Conservation (phyloP, 2,329 filamentous ascomycete species). For the Aspergillus novoparasiticus region DNA sequence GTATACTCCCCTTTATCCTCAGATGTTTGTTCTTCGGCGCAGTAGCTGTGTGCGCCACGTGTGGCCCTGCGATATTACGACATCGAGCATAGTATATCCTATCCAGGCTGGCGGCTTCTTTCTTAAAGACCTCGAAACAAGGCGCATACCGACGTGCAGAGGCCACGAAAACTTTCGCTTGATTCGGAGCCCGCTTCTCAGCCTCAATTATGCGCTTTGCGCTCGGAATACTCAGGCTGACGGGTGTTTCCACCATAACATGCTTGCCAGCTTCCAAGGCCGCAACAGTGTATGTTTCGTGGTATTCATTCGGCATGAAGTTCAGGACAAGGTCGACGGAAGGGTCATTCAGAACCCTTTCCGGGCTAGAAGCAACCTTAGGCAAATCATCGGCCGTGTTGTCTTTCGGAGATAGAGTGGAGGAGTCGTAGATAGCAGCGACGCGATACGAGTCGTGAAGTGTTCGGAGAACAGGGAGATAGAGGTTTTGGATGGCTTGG, state of each 20-base stretch:
- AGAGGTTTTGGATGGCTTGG: conserved; percentile 55
- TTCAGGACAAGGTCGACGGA: conserved; percentile 49
- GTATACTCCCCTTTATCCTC: not conserved
- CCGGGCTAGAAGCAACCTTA: not conserved
- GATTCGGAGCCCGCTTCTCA: conserved; percentile 44
- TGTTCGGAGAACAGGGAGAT: conserved; percentile 55
- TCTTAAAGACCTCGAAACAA: conserved; percentile 55
- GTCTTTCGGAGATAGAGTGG: conserved; percentile 20
- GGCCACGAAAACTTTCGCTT: conserved; percentile 58
- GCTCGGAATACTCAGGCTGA: conserved; percentile 53
- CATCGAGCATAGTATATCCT: conserved; percentile 59
- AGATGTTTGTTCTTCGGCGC: conserved; percentile 8
- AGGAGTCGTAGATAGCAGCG: conserved; percentile 56
- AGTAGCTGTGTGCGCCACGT: conserved; percentile 33
- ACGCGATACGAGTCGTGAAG: conserved; percentile 46
- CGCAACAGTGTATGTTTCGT: conserved; percentile 54
- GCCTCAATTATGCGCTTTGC: conserved; percentile 53
- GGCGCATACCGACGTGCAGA: conserved; percentile 65
- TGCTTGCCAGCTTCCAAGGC: conserved; percentile 59
- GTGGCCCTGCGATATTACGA: conserved; percentile 58
- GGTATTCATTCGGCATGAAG: conserved; percentile 59
- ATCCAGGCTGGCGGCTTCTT: conserved; percentile 55
- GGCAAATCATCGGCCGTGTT: conserved; percentile 6
- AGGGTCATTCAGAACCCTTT: conserved; percentile 52
- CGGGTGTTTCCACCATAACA: conserved; percentile 62